Base-by-base conservation (phyloP, 2,329 filamentous ascomycete genomes). In the Claviceps citrina region DNA sequence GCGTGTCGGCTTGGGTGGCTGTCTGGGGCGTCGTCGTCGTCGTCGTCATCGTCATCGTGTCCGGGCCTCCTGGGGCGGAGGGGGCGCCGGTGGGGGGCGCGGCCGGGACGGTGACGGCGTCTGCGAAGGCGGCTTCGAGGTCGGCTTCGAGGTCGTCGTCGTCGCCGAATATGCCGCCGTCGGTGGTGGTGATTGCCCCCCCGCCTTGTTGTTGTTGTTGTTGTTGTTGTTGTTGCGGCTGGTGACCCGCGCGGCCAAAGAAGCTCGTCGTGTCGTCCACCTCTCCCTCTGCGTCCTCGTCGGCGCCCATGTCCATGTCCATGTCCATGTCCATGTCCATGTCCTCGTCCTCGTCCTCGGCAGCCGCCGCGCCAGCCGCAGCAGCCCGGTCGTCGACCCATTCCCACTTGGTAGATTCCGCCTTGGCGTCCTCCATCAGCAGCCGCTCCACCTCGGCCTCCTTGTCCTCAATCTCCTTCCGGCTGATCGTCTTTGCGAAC, bases 401-500 rank as follows among this genome's bases (percentile, higher is more conserved):
- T 52, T 85, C 77, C 50, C 73, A 81, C 38, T 65, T 68, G 12
- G 78, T 73, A 18, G 71, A 71, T 2, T 67, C 47, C 4, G 77
- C 72, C 30, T 69, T 68, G 39, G 70, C 68, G 50, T 94, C 86
- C 31, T 78, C 75, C 33, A 71, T 70, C 3, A 93, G 67, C 26
- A 93, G 63, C 33, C 79, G 71, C 46, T 85, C 76, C 26, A 93
- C 84, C 49, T 83, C 75, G 41, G 78, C 75, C 53, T 93, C 85
- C 37, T 89, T 84, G 49, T 84, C 80, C 54, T 89, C 81, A 46
- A 91, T 87, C 47, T 87, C 83, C 44, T 84, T 79, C 42, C 86
- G 78, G 44, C 79, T 84, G 39, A 89, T 74, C 3, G 84, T 78
- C 54, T 87, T 86, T 43, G 85, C 76, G 60, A 93, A 93, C 25